Percentiles rank a stretch among this genome's conserved stretches.
phyloP scores from a whole-genome alignment of 768 basidiomycete species.

The Naganishia friedmannii region DNA sequence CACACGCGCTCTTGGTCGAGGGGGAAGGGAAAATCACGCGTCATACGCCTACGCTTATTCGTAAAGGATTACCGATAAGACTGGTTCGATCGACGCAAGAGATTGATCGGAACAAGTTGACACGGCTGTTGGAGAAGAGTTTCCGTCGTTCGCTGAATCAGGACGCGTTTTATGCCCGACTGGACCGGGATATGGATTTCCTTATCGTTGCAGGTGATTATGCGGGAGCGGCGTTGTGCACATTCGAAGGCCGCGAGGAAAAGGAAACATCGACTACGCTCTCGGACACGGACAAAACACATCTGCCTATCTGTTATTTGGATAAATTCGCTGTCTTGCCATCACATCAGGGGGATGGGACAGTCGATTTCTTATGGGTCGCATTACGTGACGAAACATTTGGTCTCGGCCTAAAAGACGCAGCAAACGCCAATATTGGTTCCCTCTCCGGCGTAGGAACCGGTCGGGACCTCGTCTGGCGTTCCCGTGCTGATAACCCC shows the following conservation, averaged over 20 bases:
- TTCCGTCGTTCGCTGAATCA: slow-evolving; percentile 73
- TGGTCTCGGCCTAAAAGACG: slow-evolving; percentile 86
- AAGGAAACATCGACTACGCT: slow-evolving; percentile 21
- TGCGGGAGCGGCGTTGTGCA: slow-evolving; percentile 89
- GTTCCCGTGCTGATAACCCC: slow-evolving; percentile 85
- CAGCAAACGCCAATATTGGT: slow-evolving; percentile 85
- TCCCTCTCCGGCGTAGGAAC: slow-evolving; percentile 84
- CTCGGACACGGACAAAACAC: slow-evolving; percentile 26
- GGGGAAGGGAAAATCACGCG: slow-evolving; percentile 61
- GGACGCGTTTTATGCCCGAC: slow-evolving; percentile 71
- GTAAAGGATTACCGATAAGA: slow-evolving; percentile 80
- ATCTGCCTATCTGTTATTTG: slow-evolving; percentile 72
- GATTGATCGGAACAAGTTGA: slow-evolving; percentile 73
- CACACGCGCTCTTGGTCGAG: slow-evolving; percentile 84
- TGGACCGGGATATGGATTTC: slow-evolving; percentile 78
- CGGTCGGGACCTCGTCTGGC: slow-evolving; percentile 94
- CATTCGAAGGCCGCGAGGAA: slow-evolving; percentile 55
- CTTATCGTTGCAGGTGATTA: slow-evolving; percentile 93
- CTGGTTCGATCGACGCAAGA: slow-evolving; percentile 68
- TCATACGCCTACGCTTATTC: slow-evolving; percentile 87
- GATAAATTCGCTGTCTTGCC: slow-evolving; percentile 99
- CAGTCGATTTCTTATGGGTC: slow-evolving; percentile 99
- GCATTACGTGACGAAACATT: slow-evolving; percentile 97
- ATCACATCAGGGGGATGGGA: slow-evolving; percentile 92
- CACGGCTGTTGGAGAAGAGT: slow-evolving; percentile 76